Base-by-base conservation (phyloP, 352 stramenopile genomes). In the Globisporangium nodosum region DNA sequence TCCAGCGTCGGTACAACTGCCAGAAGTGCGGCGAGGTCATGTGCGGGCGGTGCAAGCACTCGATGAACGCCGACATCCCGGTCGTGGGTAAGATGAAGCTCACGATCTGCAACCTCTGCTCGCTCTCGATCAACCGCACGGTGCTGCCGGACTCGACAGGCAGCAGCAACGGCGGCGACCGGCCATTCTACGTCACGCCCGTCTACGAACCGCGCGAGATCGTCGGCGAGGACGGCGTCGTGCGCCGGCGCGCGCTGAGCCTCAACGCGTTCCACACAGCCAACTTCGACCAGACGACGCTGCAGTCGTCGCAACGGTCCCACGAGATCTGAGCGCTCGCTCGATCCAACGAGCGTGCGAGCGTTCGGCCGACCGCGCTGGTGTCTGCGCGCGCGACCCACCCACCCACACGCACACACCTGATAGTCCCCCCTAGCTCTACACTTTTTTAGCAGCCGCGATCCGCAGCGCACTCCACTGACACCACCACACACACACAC, bases 81-180 rank as follows among this genome's bases (percentile, higher is more conserved):
- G 81, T 92, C 20, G 82, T 90, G 18, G 82, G 82, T 52, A 88
- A 83, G 66, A 90, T 92, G 82, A 92, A 92, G 68, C 75, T 92
- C 35, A 92, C 82, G 54, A 92, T 92, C 53, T 92, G 82, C 67
- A 88, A 72, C 24, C 42, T 92, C 11, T 92, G 82, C 68, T 85
- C 82, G 52, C 66, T 90, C 40, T 73, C 78, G 52, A 85, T 92
- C 54, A 88, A 92, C 63, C 79, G 82, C 50, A 90, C 68, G 48
- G 68, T 74, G 49, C 52, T 85, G 30, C 76, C 71, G 6, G 78
- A 88, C 24, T 76, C 71, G 39, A 63, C 63, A 13, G 69, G 65
- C 45, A 81, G 65, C 60, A 72, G 15, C 18, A 63, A 61, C 1
- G 49, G 81, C 8, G 71, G 61, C 20, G 61, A 76, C 18, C 76